Evolutionary conservation across 495 filamentous ascomycete genomes (phyloP).

Genomic region (Cetradonia linearis): DNA sequence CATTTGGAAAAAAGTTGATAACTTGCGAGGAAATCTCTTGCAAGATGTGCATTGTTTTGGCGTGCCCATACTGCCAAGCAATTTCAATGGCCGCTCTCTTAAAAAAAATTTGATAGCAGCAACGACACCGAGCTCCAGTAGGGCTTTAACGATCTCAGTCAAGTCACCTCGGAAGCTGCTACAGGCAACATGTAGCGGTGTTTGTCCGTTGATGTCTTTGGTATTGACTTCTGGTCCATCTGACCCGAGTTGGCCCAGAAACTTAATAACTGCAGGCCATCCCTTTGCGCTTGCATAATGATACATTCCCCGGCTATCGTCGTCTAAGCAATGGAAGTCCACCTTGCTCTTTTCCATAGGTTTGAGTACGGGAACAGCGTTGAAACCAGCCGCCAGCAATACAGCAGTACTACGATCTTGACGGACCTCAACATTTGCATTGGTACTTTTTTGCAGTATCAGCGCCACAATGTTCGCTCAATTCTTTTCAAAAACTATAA

Average conservation of each 20-base stretch:
- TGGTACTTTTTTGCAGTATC: neutral
- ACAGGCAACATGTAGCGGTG: slow-evolving; percentile 16
- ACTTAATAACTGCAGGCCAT: slow-evolving; percentile 14
- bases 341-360: neutral
- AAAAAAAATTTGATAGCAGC: neutral
- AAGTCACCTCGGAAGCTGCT: slow-evolving; percentile 7
- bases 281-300: slow-evolving; percentile 13
- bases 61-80: neutral
- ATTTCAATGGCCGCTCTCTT: neutral
- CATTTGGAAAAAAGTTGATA: neutral
- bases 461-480: neutral
- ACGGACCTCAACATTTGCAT: neutral
- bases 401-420: slow-evolving; percentile 5
- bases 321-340: neutral
- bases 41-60: neutral
- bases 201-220: slow-evolving; percentile 11
- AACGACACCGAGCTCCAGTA: slow-evolving; percentile 12
- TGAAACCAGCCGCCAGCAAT: slow-evolving; percentile 6
- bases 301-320: slow-evolving; percentile 12
- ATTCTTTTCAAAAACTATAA: neutral
- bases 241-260: slow-evolving; percentile 5
- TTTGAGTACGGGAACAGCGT: neutral
- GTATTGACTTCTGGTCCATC: slow-evolving; percentile 7
- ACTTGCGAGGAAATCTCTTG: neutral
- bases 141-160: slow-evolving; percentile 9